These are phyloP conservation scores for Saccharomycopsis sp. DNA, from an alignment of 805 yeast species.

Conservation along the genomic window DNA sequence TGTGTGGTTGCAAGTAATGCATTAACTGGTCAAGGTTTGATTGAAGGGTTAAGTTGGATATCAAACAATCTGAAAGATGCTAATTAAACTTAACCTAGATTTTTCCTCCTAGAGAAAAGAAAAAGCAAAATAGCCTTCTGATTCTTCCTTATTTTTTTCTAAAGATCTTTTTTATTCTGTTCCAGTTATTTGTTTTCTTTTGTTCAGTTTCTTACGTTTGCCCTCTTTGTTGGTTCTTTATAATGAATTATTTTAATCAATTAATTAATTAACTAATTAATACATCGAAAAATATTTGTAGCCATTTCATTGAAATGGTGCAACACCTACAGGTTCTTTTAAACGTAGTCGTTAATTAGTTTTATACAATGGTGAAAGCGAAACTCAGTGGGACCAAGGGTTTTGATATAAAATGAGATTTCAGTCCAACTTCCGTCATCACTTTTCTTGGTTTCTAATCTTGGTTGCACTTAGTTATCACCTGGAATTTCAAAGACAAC, in stretches of 20 bases:
- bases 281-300: too few species aligned
- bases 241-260: too few species aligned
- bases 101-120: too few species aligned
- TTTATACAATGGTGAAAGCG: too few species aligned
- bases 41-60: conserved; percentile 84
- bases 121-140: not conserved
- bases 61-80: conserved; percentile 46
- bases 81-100: not conserved
- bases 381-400: too few species aligned
- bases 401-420: too few species aligned
- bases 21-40: conserved; percentile 80
- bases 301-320: too few species aligned
- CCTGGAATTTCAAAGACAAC: conserved; percentile 93
- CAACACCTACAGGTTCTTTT: too few species aligned
- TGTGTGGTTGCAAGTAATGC: conserved; percentile 90
- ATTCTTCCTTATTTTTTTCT: not conserved
- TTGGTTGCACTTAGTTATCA: conserved; percentile 41
- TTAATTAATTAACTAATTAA: too few species aligned
- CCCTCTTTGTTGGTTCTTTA: not conserved
- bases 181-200: not conserved
- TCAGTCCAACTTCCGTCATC: too few species aligned
- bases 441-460: too few species aligned
- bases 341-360: too few species aligned
- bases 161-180: not conserved
- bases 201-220: not conserved